Evolutionary conservation across 1,139 yeast genomes (phyloP).

Genomic region (Meyerozyma elateridarum): DNA sequence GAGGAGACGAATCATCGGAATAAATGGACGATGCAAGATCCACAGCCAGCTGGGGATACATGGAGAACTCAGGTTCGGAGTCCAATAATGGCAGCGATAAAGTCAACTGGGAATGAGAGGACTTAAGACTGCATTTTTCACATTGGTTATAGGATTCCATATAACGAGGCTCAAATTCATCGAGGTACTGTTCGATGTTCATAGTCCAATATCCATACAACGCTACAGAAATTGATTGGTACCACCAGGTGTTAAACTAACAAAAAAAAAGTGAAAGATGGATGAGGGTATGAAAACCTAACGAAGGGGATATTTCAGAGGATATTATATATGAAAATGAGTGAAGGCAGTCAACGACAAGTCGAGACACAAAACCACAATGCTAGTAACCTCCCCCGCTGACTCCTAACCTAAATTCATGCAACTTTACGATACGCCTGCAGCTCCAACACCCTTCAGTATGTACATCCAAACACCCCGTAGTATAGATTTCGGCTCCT

Average conservation of each 20-base stretch:
- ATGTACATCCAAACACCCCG: background rate
- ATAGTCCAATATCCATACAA: background rate
- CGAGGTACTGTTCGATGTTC: constrained; percentile 3
- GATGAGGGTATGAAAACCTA: too few species aligned
- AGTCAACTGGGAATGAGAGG: constrained; percentile 1
- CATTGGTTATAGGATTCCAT: constrained; percentile 3
- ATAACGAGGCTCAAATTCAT: constrained; percentile 3
- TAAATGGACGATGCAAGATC: constrained; percentile 3
- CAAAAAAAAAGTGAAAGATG: too few species aligned
- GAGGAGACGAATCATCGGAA: constrained; percentile 1
- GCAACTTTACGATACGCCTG: background rate
- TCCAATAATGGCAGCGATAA: background rate
- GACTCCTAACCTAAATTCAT: constrained; percentile 2
- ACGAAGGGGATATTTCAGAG: too few species aligned
- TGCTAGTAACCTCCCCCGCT: constrained; percentile 4
- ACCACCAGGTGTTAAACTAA: too few species aligned
- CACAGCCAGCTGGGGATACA: constrained; percentile 3
- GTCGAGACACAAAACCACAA: constrained; percentile 4
- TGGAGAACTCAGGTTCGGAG: constrained; percentile 1
- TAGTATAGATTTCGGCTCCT: too few species aligned
- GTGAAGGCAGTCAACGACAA: too few species aligned
- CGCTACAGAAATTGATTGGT: too few species aligned
- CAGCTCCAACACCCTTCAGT: background rate
- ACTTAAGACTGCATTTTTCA: background rate
- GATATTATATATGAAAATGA: too few species aligned